These are phyloP conservation scores for Mimosa pudica DNA, from an alignment of 306 rosid species.

Conservation along the genomic window DNA sequence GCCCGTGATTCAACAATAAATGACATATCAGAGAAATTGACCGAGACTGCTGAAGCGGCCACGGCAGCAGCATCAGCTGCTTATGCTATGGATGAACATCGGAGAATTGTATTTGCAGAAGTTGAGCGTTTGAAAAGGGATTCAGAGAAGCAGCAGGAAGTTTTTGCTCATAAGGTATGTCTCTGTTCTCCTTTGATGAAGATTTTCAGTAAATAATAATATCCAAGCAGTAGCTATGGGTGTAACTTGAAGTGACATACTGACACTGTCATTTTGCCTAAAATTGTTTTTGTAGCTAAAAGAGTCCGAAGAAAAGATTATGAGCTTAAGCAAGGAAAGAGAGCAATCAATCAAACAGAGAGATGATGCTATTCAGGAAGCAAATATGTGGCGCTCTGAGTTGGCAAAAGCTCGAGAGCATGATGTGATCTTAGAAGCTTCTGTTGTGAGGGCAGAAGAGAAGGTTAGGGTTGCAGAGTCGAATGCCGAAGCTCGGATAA, in stretches of 20 bases:
- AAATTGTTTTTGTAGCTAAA: constrained; percentile 52
- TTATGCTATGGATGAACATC: constrained; percentile 84
- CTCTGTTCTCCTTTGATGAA: neutral
- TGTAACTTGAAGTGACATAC: constrained; percentile 24
- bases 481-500: constrained; percentile 74
- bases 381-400: constrained; percentile 95
- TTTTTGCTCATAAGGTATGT: constrained; percentile 63
- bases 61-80: constrained; percentile 99
- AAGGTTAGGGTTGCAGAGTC: constrained; percentile 89
- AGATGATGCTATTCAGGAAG: constrained; percentile 84
- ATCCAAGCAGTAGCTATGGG: neutral
- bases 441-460: constrained; percentile 89
- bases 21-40: constrained; percentile 86
- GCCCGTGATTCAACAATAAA: constrained; percentile 92
- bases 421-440: constrained; percentile 84
- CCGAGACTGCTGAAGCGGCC: constrained; percentile 99
- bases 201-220: constrained; percentile 5
- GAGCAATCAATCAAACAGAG: constrained; percentile 77
- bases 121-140: constrained; percentile 70
- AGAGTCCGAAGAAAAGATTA: constrained; percentile 66
- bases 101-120: constrained; percentile 77
- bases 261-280: constrained; percentile 30
- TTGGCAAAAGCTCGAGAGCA: constrained; percentile 95
- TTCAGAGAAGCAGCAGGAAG: constrained; percentile 65
- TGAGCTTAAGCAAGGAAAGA: constrained; percentile 65